Base-by-base conservation (phyloP, 2,329 filamentous ascomycete species). In the Aureobasidium uvarum region DNA sequence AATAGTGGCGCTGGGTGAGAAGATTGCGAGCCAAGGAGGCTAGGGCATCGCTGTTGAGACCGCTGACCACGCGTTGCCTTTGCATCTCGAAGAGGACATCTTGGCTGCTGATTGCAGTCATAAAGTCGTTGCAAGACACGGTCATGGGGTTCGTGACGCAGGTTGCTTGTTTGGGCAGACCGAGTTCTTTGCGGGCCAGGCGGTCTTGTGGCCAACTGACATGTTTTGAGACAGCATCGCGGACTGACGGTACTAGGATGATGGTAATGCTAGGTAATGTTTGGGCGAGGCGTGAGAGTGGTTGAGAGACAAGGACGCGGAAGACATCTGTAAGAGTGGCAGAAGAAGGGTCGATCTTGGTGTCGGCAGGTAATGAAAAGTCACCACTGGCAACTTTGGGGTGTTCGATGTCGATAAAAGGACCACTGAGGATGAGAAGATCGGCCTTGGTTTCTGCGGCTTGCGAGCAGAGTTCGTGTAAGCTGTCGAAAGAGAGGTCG, bases 141-240 rank as follows among this genome's bases (percentile, higher is more conserved):
- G 90, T 92, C 82, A 96, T 94, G 0, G 95, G 95, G 74, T 98
- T 98, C 2, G 92, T 91, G 18, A 97, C 86, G 70, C 96, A 85
- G 64, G 85, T 87, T 13, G 85, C 89, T 65, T 88, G 83, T 74
- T 91, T 94, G 13, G 89, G 89, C 5, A 98, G 82, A 5, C 90
- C 91, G 7, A 96, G 84, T 20, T 93, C 89, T 71, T 87, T 90
- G 69, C 77, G 81, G 2, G 83, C 76, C 46, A 96, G 85, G 33
- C 86, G 85, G 74, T 91, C 88, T 73, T 91, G 89, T 0, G 93
- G 92, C 87, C 91, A 98, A 18, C 91, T 89, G 66, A 95, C 90
- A 77, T 96, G 91, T 72, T 90, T 91, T 78, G 85, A 88, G 68
- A 96, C 81, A 10, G 88, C 85, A 73, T 96, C 92, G 60, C 94